Percentiles rank a stretch among this genome's conserved stretches.
Evolutionary conservation across 1,284 basidiomycete species (phyloP).

Genomic region (Schizophyllum amplum): DNA sequence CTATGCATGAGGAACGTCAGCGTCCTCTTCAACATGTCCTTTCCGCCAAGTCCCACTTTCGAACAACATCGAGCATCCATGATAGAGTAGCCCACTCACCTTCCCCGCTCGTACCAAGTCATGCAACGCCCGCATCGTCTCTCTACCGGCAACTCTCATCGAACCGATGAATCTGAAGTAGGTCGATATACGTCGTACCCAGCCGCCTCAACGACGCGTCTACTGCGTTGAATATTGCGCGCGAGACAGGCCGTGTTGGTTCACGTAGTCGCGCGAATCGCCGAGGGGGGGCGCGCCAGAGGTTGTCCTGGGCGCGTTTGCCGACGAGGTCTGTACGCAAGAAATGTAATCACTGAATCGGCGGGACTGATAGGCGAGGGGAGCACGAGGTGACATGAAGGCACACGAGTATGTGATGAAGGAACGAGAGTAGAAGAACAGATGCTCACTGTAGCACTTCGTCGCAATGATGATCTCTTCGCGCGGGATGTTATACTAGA

Average conservation of each 20-base stretch:
- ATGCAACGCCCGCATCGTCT: conserved; percentile 39
- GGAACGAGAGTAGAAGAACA: not conserved
- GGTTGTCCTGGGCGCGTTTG: not conserved
- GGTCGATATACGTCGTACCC: conserved; percentile 36
- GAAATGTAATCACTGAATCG: no score
- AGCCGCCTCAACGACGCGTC: conserved; percentile 35
- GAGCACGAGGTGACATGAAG: no score
- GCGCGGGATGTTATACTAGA: conserved; percentile 47
- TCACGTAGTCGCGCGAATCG: conserved; percentile 27
- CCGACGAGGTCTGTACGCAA: not conserved
- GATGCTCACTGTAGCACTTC: conserved; percentile 20
- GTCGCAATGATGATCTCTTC: conserved; percentile 39
- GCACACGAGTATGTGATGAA: no score
- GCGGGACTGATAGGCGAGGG: no score
- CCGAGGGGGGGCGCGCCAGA: conserved; percentile 7
- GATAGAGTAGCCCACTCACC: conserved; percentile 7
- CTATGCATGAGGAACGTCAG: no score
- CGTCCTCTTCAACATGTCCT: no score
- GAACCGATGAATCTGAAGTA: conserved; percentile 36
- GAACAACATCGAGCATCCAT: no score
- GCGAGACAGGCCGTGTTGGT: conserved; percentile 35
- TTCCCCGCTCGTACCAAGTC: conserved; percentile 34
- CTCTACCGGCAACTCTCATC: conserved; percentile 26
- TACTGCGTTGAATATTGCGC: conserved; percentile 37
- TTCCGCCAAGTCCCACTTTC: no score